These are phyloP conservation scores for Neospora caninum DNA, from an alignment of 169 alveolate species.

Conservation along the genomic window DNA sequence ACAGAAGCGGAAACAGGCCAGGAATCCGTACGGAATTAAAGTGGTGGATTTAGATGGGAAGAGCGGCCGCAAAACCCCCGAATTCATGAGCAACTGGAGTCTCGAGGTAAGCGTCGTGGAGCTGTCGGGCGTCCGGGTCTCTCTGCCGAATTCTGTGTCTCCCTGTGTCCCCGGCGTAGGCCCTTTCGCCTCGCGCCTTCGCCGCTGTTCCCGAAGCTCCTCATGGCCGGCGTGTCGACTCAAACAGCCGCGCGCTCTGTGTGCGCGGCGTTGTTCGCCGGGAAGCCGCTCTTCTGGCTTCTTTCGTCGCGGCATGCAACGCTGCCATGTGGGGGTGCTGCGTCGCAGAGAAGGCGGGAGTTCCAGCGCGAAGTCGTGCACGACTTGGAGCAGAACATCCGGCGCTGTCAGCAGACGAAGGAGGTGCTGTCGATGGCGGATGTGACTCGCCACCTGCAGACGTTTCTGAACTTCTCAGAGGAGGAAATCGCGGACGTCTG, in stretches of 20 bases:
- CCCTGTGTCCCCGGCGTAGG: too few relatives aligned
- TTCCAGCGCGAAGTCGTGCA: constrained; percentile 5
- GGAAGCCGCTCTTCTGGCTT: too few relatives aligned
- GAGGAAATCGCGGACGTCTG: not conserved
- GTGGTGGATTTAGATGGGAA: constrained; percentile 1
- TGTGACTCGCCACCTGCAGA: constrained; percentile 21
- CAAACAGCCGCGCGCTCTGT: too few relatives aligned
- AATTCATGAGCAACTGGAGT: constrained; percentile 37
- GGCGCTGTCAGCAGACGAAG: not conserved
- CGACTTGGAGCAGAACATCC: constrained; percentile 26
- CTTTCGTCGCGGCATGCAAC: too few relatives aligned
- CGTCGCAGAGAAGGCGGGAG: not conserved
- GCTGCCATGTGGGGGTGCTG: too few relatives aligned
- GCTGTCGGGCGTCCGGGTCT: too few relatives aligned
- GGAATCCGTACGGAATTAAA: constrained; percentile 19
- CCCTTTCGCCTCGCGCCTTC: too few relatives aligned
- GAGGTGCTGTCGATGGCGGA: constrained; percentile 35
- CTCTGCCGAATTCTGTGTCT: too few relatives aligned
- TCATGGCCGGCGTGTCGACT: too few relatives aligned
- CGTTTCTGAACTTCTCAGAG: not conserved
- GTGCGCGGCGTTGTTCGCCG: too few relatives aligned
- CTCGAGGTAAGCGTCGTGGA: constrained; percentile 24
- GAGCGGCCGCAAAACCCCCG: not conserved
- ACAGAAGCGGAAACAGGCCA: not conserved
- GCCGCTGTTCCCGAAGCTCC: too few relatives aligned